Conservation (phyloP, 2,329 filamentous ascomycete genomes). For the Penicillium sp. region DNA sequence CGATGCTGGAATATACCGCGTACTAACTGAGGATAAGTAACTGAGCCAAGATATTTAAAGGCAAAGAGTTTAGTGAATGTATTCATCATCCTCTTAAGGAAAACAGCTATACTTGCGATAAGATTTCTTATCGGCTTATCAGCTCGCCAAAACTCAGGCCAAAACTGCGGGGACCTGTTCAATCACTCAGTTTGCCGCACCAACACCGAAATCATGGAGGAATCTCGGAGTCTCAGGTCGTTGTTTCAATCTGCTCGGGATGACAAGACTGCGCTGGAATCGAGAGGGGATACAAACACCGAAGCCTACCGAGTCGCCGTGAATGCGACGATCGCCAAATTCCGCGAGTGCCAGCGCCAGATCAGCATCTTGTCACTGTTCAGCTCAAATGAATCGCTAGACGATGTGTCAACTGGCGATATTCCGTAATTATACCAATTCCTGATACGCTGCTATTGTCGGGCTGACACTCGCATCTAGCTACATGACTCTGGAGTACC, state of each 20-base stretch:
- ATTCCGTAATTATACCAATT: constrained; percentile 58
- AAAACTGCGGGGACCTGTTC: constrained; percentile 18
- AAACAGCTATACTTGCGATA: constrained; percentile 2
- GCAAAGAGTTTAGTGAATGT: background rate
- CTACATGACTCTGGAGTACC: constrained; percentile 74
- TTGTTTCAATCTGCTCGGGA: constrained; percentile 57
- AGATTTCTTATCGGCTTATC: constrained; percentile 17
- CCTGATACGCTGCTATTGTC: background rate
- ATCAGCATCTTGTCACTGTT: constrained; percentile 75
- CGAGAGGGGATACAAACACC: constrained; percentile 63
- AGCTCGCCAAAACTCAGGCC: constrained; percentile 24
- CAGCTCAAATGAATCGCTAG: constrained; percentile 82
- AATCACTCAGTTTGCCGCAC: background rate
- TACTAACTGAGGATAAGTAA: background rate
- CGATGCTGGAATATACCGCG: background rate
- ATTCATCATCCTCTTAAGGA: background rate
- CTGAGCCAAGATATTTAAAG: background rate
- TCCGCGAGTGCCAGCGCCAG: constrained; percentile 69
- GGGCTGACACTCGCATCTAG: constrained; percentile 40
- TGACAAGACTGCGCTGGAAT: constrained; percentile 58
- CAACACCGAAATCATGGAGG: constrained; percentile 33
- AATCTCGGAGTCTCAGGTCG: constrained; percentile 55
- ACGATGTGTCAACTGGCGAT: constrained; percentile 82
- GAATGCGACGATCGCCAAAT: constrained; percentile 63
- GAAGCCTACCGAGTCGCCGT: constrained; percentile 67